Conservation (phyloP, 257 asterid genomes). For the Ligustrum vulgare region DNA sequence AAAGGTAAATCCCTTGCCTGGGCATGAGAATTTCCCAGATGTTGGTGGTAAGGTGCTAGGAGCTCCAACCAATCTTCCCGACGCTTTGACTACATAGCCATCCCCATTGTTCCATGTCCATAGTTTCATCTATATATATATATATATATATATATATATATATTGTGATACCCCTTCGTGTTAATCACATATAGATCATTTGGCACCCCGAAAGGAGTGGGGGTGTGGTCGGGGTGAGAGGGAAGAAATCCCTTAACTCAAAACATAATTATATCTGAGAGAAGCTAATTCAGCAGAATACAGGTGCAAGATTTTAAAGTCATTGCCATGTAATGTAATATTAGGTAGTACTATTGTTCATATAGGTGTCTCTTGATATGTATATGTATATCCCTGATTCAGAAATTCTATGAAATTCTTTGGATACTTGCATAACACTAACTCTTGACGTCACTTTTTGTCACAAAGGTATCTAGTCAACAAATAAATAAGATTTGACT, state of each 20-base stretch:
- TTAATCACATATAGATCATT: neutral
- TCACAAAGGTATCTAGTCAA: too few relatives aligned
- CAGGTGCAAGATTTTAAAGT: neutral
- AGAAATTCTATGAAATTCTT: constrained; percentile 18
- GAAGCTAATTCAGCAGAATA: neutral
- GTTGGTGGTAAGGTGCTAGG: constrained; percentile 78
- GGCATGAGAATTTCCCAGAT: constrained; percentile 65
- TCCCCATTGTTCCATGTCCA: neutral
- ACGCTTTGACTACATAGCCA: constrained; percentile 78
- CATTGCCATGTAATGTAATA: constrained; percentile 11
- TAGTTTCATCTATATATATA: constrained; percentile 9
- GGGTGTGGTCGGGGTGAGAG: neutral
- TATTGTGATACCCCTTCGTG: neutral
- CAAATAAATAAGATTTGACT: too few relatives aligned
- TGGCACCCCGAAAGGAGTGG: neutral
- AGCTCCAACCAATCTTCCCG: constrained; percentile 72
- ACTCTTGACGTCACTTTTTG: too few relatives aligned
- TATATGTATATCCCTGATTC: neutral
- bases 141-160: neutral
- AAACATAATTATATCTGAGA: neutral
- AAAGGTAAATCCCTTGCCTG: constrained; percentile 56
- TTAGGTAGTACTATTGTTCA: constrained; percentile 6
- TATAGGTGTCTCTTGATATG: constrained; percentile 3
- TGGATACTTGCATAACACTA: neutral
- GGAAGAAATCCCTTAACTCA: constrained; percentile 1